Evolutionary conservation across 371 early-diverging fungal genomes (phyloP), one percentile per base, ranked within the genome.

Genomic region (Mucor indicus): DNA sequence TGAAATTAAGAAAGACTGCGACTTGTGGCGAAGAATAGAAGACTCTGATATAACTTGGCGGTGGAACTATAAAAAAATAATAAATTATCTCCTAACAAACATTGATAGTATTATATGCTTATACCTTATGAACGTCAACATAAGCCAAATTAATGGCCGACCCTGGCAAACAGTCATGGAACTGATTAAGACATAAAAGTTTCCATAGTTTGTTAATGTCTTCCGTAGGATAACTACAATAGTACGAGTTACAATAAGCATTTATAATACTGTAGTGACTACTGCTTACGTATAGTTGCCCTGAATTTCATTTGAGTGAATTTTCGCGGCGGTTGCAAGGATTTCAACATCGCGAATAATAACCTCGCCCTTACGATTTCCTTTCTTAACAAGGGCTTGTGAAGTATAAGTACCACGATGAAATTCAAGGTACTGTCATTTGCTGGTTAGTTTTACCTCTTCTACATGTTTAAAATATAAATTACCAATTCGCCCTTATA

Each of bases 361-460:
- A 4, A 85, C 69, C 69, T 98, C 98, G 9, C 81, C 71, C 45
- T 81, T 79, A 4, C 98, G 83, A 62, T 98, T 98, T 50, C 80
- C 84, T 41, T 78, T 71, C 59, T 98, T 98, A 21, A 83, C 86
- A 10, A 71, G 57, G 0, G 91, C 92, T 59, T 97, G 98, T 1
- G 93, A 78, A 0, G 98, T 98, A 67, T 96, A 97, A 23, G 97
- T 96, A 36, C 98, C 98, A 38, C 98, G 86, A 64, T 98, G 98
- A 16, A 96, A 81, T 64, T 98, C 98, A 57, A 96, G 85, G 20
- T 73, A 73, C 70, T 73, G 42, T 3, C 7, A 22, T 12, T 3
- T 25, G 2, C 7, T 38, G 24, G 2, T 11, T 19, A 13, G 4
- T 24, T 12, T 37, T 33, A n/a, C 37, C 24, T 23, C 23, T 10